These are phyloP conservation scores for Sungouiozyma intestinalis DNA, from an alignment of 805 yeast species.

Conservation along the genomic window DNA sequence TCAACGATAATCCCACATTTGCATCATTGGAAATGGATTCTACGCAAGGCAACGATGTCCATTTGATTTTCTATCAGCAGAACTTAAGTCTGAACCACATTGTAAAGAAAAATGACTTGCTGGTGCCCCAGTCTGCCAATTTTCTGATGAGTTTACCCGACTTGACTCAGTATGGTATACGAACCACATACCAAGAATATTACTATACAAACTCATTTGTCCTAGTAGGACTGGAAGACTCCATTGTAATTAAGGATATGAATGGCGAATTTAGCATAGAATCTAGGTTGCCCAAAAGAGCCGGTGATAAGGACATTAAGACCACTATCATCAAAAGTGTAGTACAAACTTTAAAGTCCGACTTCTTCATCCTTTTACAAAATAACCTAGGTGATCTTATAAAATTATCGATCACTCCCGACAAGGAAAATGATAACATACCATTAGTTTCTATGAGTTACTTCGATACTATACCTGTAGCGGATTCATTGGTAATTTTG, in stretches of 20 bases:
- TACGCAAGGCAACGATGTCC: constrained; percentile 10
- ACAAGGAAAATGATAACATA: constrained; percentile 29
- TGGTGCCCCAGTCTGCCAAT: constrained; percentile 31
- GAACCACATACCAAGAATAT: constrained; percentile 5
- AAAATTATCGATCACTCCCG: constrained; percentile 47
- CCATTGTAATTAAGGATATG: constrained; percentile 41
- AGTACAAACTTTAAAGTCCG: constrained; percentile 51
- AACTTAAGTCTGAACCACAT: constrained; percentile 82
- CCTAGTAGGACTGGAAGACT: constrained; percentile 49
- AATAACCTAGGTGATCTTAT: constrained; percentile 63
- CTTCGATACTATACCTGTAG: constrained; percentile 66
- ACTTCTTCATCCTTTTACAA: constrained; percentile 63
- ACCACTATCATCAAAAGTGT: constrained; percentile 43
- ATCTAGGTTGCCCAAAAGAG: constrained; percentile 49
- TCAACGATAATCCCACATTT: constrained; percentile 68
- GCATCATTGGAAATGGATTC: constrained; percentile 55
- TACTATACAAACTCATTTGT: constrained; percentile 21
- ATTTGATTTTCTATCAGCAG: constrained; percentile 62
- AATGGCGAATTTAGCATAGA: constrained; percentile 28
- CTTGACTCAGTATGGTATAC: constrained; percentile 16
- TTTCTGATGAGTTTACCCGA: constrained; percentile 59
- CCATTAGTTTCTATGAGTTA: constrained; percentile 43
- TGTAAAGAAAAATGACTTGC: constrained; percentile 38
- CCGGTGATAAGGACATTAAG: constrained; percentile 11
- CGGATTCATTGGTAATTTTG: constrained; percentile 47